Evolutionary conservation across 1,139 yeast species (phyloP), one percentile per base, ranked within the genome.

Genomic region (Candida labiduridarum): DNA sequence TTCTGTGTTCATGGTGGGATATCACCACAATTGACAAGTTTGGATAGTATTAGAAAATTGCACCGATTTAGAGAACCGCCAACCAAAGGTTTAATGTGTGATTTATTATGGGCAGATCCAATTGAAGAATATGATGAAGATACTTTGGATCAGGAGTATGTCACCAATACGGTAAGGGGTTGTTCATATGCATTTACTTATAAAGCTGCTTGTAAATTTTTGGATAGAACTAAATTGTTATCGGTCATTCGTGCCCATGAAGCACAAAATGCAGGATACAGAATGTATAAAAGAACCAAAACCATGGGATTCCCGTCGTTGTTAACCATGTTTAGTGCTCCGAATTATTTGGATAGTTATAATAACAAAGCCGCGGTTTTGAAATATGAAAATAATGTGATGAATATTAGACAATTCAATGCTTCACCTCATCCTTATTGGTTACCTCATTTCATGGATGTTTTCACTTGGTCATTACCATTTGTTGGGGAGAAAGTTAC

Each of bases 1-100:
- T 87, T 94, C 66, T 94, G 99, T 69, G 96, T 92, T 47, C 99
- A 92, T 66, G 99, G 98, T 49, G 98, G 98, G n/a, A 76, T 92
- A 19, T 89, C 96, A 12, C 97, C 97, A 2, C 96, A 90, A 50
- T 72, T 92, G 56, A 80, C 77, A 53, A 74, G 85, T 2, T 75
- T 90, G 46, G 85, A 85, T 49, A 97, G 92, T 64, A 71, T 94
- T 45, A 76, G 79, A 35, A 76, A 72, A 46, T 72, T 94, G 41
- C 84, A 92, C 67, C 78, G 99, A 55, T 94, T 92, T 72, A 78
- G 88, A 55, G 96, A 92, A 64, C 97, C 97, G 33, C 99, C 99
- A 8, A 88, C 97, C 2, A 83, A 85, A 55, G 99, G 99, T 0
- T 70, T 94, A 51, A 89, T 91, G 94, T 92, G 98, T 69, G 99